Conservation (phyloP, 2,329 filamentous ascomycete species). For the Teratosphaeria viscida region DNA sequence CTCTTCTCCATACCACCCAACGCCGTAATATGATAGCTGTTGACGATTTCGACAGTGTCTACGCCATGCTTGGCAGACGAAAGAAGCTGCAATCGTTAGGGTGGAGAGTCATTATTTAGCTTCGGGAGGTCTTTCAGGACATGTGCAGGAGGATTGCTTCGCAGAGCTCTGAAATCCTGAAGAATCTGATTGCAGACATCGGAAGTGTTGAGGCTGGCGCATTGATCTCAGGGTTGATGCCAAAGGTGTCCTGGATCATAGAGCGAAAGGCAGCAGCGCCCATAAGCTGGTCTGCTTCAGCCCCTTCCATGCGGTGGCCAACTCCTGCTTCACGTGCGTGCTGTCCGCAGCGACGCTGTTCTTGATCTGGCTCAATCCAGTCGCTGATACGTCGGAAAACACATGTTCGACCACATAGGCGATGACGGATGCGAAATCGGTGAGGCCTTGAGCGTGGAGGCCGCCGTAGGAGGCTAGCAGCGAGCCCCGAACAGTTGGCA, state of each 20-base stretch:
- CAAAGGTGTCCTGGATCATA: background rate
- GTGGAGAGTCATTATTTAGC: background rate
- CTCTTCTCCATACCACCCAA: background rate
- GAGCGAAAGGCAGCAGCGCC: background rate
- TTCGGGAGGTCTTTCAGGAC: background rate
- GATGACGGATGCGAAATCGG: background rate
- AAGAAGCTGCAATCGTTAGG: background rate
- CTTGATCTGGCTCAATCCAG: background rate
- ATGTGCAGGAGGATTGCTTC: background rate
- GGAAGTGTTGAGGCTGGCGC: background rate
- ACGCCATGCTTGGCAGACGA: background rate
- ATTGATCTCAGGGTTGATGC: background rate
- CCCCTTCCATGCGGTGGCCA: background rate
- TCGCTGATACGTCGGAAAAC: background rate
- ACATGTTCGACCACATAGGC: background rate
- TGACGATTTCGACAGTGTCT: background rate
- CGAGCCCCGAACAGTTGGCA: background rate
- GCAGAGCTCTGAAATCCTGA: background rate
- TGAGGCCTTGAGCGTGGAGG: background rate
- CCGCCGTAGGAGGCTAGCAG: background rate
- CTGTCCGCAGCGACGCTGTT: background rate
- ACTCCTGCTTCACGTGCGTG: background rate
- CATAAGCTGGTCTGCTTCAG: background rate
- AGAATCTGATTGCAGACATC: background rate
- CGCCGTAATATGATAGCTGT: background rate